phyloP scores from a whole-genome alignment of 2,329 filamentous ascomycete genomes.

The Aspergillus phoenicis region DNA sequence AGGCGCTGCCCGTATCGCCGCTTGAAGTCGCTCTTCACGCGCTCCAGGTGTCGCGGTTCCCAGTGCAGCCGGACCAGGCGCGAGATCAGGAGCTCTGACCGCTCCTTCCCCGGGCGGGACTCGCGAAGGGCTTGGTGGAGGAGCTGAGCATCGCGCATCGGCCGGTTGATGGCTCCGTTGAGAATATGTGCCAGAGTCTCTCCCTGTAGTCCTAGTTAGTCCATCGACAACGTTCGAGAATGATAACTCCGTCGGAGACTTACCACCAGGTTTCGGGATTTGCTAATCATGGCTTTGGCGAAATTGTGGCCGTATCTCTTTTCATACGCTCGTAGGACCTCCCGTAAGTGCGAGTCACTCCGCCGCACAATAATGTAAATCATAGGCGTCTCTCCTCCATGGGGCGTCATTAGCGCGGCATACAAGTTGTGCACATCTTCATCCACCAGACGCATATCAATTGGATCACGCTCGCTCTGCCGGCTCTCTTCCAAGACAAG shows the following conservation, averaged over 20 bases:
- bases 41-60: constrained; percentile 79
- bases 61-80: constrained; percentile 88
- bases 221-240: not conserved
- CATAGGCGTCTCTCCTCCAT: constrained; percentile 86
- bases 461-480: constrained; percentile 76
- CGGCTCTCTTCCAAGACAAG: constrained; percentile 78
- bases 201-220: constrained; percentile 59
- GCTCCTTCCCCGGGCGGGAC: constrained; percentile 69
- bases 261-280: constrained; percentile 90
- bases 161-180: constrained; percentile 94
- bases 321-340: constrained; percentile 78
- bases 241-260: constrained; percentile 44
- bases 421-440: constrained; percentile 74
- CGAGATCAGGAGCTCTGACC: constrained; percentile 84
- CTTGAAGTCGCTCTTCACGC: constrained; percentile 77
- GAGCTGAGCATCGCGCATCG: constrained; percentile 87
- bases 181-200: constrained; percentile 93
- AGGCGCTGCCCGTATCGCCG: constrained; percentile 75
- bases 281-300: constrained; percentile 80
- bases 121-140: constrained; percentile 85
- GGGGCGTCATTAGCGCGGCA: constrained; percentile 67
- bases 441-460: constrained; percentile 64
- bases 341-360: constrained; percentile 78
- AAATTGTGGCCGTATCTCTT: constrained; percentile 75
- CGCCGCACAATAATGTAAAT: constrained; percentile 78